A percentile compares a stretch with the other conserved stretches of the same genome.
phyloP scores from a whole-genome alignment of 129 eudicot genomes.

The Sambucus nigra region DNA sequence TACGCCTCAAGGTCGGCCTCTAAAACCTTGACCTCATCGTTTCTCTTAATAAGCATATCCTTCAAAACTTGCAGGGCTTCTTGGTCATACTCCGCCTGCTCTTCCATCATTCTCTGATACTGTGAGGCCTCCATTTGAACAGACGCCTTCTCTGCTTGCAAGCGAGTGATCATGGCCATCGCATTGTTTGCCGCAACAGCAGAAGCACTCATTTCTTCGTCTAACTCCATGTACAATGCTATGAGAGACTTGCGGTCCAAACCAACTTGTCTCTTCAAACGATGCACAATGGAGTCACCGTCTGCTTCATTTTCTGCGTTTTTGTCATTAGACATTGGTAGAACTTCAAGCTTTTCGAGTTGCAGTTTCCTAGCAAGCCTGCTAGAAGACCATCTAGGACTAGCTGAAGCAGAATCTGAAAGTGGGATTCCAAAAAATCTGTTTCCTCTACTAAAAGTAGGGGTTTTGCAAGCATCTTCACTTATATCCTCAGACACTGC shows the following conservation, averaged over 20 bases:
- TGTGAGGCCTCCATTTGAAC: conserved; percentile 95
- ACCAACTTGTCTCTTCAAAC: conserved; percentile 48
- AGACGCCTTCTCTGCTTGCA: conserved; percentile 86
- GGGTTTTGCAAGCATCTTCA: conserved; percentile 41
- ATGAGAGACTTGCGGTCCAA: conserved; percentile 45
- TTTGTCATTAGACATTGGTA: conserved; percentile 22
- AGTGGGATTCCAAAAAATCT: conserved; percentile 53
- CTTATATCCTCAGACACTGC: conserved; percentile 34
- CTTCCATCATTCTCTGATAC: conserved; percentile 68
- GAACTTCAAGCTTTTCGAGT: conserved; percentile 24
- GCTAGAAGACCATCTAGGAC: conserved; percentile 43
- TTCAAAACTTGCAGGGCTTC: conserved; percentile 48
- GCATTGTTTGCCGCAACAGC: conserved; percentile 91
- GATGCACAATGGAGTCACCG: conserved; percentile 23
- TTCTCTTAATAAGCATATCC: conserved; percentile 35
- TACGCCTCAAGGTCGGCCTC: conserved; percentile 36
- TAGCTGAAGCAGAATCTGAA: conserved; percentile 30
- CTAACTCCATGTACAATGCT: conserved; percentile 68
- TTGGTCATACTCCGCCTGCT: conserved; percentile 57
- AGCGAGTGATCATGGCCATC: conserved; percentile 88
- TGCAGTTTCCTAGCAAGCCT: conserved; percentile 24
- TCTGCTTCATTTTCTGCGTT: conserved; percentile 17
- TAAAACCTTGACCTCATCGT: conserved; percentile 37
- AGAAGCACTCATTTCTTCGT: conserved; percentile 86
- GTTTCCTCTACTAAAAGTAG: conserved; percentile 30